Conservation (phyloP, 108 stramenopile species). For the Cyclotella atomus region DNA sequence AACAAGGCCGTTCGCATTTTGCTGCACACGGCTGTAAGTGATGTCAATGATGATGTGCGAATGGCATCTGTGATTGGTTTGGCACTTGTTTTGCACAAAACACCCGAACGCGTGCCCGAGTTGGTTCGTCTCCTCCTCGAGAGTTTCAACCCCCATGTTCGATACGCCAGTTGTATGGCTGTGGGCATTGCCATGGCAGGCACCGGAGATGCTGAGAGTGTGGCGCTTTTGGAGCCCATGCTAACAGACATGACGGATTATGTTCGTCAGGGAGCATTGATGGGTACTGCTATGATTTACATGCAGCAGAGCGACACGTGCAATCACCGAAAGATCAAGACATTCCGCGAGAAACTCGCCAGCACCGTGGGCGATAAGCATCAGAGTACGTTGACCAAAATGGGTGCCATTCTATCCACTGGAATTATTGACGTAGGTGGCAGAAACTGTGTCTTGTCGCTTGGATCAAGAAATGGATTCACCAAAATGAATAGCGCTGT, state of each 20-base stretch:
- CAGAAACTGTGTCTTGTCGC: constrained; percentile 88
- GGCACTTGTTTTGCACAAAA: constrained; percentile 97
- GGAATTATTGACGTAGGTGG: constrained; percentile 99
- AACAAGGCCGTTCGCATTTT: constrained; percentile 96
- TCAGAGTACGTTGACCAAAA: constrained; percentile 96
- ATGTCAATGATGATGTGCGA: constrained; percentile 98
- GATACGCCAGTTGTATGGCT: constrained; percentile 99
- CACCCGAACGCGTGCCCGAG: constrained; percentile 92
- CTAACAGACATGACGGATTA: constrained; percentile 97
- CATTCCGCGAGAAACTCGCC: constrained; percentile 89
- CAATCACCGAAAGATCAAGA: constrained; percentile 78
- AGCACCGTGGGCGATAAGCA: constrained; percentile 90
- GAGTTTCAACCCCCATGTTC: constrained; percentile 99
- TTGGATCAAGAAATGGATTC: constrained; percentile 94
- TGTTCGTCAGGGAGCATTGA: constrained; percentile 97
- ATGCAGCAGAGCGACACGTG: constrained; percentile 95
- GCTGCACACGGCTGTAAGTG: constrained; percentile 97
- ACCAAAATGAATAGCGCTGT: constrained; percentile 94
- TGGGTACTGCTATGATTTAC: constrained; percentile 97
- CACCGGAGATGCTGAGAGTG: constrained; percentile 91
- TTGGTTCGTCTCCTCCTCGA: constrained; percentile 95
- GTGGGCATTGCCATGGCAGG: constrained; percentile 99
- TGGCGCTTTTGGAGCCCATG: constrained; percentile 98
- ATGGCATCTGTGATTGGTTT: constrained; percentile 98
- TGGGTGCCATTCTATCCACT: constrained; percentile 98